Evolutionary conservation across 192 early-diverging fungal genomes (phyloP).

Genomic region (Coemansia sp.): DNA sequence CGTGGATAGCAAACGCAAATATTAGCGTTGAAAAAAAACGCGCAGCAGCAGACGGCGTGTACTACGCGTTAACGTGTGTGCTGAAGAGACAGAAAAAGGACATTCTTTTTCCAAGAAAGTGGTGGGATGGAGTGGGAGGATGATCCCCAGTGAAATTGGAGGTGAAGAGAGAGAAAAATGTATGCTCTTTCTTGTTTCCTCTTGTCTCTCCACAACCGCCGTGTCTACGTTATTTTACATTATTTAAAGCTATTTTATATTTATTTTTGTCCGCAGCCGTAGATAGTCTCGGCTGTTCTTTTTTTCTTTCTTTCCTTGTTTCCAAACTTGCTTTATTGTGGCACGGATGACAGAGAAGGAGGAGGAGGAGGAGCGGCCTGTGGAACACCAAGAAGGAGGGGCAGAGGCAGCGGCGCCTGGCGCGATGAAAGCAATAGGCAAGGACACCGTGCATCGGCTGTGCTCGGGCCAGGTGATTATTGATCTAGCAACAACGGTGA

Average conservation of each 20-base stretch:
- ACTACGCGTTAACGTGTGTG: no score
- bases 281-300: background rate
- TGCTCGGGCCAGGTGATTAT: conserved; percentile 90
- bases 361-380: background rate
- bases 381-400: background rate
- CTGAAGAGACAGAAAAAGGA: background rate
- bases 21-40: no score
- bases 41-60: no score
- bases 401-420: background rate
- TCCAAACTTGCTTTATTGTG: background rate
- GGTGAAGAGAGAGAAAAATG: background rate
- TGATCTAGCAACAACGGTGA: conserved; percentile 80
- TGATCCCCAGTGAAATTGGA: no score
- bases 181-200: background rate
- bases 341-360: background rate
- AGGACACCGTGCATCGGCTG: conserved; percentile 70
- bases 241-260: background rate
- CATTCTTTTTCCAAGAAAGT: background rate
- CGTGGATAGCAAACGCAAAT: no score
- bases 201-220: background rate
- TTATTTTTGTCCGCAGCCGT: background rate
- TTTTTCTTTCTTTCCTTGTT: background rate
- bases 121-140: no score
- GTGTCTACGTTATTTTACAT: background rate
- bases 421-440: conserved; percentile 24